Evolutionary conservation across 2,329 filamentous ascomycete genomes (phyloP).

Genomic region (Monilinia laxa): DNA sequence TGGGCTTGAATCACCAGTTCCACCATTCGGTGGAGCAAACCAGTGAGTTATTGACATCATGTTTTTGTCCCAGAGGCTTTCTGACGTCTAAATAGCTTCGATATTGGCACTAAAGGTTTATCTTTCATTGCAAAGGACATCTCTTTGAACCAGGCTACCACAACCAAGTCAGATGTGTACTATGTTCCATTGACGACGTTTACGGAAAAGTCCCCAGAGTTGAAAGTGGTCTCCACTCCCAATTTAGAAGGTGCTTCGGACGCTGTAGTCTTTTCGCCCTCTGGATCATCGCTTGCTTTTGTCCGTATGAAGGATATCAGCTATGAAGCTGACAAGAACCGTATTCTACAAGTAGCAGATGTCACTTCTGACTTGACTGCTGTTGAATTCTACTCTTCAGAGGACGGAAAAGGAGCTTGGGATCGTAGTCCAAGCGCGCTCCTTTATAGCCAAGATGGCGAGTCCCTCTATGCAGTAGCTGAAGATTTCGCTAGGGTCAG

Average conservation of each 20-base stretch:
- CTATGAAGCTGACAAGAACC: conserved; percentile 77
- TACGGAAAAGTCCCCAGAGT: conserved; percentile 24
- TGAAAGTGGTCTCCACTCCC: conserved; percentile 30
- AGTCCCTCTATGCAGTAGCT: conserved; percentile 66
- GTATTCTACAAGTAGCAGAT: conserved; percentile 62
- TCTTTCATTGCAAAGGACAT: conserved; percentile 32
- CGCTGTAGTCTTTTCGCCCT: conserved; percentile 64
- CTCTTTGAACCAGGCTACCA: conserved; percentile 30
- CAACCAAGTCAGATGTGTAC: conserved; percentile 33
- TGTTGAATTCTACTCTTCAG: conserved; percentile 58
- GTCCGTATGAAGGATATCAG: conserved; percentile 70
- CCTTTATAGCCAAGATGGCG: conserved; percentile 47
- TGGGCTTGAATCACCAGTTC: conserved; percentile 33
- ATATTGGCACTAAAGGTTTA: conserved; percentile 29
- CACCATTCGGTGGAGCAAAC: conserved; percentile 30
- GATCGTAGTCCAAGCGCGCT: conserved; percentile 53
- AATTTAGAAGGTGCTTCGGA: conserved; percentile 32
- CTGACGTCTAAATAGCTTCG: conserved; percentile 27
- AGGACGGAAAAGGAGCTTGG: conserved; percentile 60
- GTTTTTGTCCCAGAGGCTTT: not conserved
- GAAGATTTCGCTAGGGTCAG: conserved; percentile 64
- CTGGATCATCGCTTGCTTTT: conserved; percentile 69
- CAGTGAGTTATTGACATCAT: conserved; percentile 24
- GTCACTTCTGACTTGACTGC: conserved; percentile 54
- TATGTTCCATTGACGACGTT: conserved; percentile 33